Percentiles rank a stretch among this genome's conserved stretches.
These are phyloP conservation scores for Coelastrella sp. DNA, from an alignment of 139 green algal species.

Conservation along the genomic window DNA sequence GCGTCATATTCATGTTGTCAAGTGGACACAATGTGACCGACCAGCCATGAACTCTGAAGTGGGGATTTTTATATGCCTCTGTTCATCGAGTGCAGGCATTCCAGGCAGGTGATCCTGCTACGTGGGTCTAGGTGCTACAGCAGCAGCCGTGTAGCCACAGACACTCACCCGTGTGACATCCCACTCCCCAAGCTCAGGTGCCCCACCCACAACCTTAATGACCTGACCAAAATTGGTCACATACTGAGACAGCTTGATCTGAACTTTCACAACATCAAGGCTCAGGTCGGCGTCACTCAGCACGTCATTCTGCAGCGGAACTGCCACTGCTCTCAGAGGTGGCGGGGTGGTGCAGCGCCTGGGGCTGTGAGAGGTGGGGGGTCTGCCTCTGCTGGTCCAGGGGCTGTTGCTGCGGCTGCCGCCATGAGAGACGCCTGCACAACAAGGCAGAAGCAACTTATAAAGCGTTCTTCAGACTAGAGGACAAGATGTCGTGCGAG, in stretches of 20 bases:
- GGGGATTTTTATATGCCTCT: no score
- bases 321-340: not conserved
- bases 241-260: conserved; percentile 1
- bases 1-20: no score
- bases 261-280: conserved; percentile 22
- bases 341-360: not conserved
- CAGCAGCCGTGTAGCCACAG: not conserved
- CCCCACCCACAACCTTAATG: conserved; percentile 28
- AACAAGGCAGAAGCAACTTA: not conserved
- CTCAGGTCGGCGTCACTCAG: not conserved
- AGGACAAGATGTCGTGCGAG: not conserved
- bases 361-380: not conserved
- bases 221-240: conserved; percentile 25
- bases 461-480: not conserved
- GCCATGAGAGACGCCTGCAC: not conserved
- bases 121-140: not conserved
- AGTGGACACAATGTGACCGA: no score
- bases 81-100: no score
- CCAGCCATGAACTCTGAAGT: no score
- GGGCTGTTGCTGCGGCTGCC: not conserved
- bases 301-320: conserved; percentile 4
- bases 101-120: no score
- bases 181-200: conserved; percentile 38
- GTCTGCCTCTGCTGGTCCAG: conserved; percentile 9
- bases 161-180: conserved; percentile 16